Percentiles rank a stretch among this genome's conserved stretches.
Conservation (phyloP, 1,284 basidiomycete species). For the Pseudozyma tsukubaensis region DNA sequence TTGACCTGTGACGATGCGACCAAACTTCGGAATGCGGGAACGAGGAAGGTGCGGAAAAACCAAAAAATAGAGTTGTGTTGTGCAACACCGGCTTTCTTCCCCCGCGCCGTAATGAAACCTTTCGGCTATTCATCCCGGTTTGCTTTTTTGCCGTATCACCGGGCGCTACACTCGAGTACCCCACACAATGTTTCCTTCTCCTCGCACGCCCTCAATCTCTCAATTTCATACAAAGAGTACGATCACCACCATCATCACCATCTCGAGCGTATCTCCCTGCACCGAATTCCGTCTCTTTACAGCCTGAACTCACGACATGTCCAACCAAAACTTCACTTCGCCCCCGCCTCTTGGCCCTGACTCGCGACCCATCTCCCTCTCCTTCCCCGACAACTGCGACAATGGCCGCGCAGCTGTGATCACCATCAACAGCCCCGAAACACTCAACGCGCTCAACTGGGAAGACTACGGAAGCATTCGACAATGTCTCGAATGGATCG, state of each 20-base stretch:
- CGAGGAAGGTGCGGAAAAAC: background rate
- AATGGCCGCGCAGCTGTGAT: slow-evolving; percentile 43
- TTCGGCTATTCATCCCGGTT: slow-evolving; percentile 34
- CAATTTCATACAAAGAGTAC: background rate
- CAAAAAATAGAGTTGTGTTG: slow-evolving; percentile 7
- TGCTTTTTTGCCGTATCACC: background rate
- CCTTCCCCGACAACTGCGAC: slow-evolving; percentile 47
- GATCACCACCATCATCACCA: background rate
- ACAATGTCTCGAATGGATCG: slow-evolving; percentile 48
- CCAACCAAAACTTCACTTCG: slow-evolving; percentile 16
- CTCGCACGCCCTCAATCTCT: background rate
- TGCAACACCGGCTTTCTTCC: too few species aligned
- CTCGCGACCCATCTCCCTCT: slow-evolving; percentile 39
- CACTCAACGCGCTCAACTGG: slow-evolving; percentile 49
- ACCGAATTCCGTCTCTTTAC: too few species aligned
- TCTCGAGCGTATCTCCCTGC: too few species aligned
- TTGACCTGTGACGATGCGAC: background rate
- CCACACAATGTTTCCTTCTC: background rate
- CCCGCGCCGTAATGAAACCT: too few species aligned
- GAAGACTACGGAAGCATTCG: slow-evolving; percentile 39
- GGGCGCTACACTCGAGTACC: background rate
- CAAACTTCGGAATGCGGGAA: too few species aligned
- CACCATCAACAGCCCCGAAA: slow-evolving; percentile 36
- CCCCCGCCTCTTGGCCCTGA: slow-evolving; percentile 22
- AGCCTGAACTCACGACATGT: slow-evolving; percentile 4